Base-by-base conservation (phyloP, 305 asterid species). In the Fraxinus platypoda region DNA sequence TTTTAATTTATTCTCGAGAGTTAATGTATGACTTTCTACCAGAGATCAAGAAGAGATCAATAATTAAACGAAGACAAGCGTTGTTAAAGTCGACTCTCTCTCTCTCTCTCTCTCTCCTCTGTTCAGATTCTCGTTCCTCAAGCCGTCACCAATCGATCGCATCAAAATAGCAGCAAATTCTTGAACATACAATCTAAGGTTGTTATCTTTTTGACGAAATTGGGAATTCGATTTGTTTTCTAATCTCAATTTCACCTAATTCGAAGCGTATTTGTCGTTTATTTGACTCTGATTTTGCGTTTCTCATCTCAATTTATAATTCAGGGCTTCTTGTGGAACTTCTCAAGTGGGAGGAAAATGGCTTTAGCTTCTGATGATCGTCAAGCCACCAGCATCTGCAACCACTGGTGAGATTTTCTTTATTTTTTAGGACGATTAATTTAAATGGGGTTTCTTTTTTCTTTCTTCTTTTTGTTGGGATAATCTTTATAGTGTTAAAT, bases 341-440 rank as follows among this genome's bases (percentile, higher is more conserved):
- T 81, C 62, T 80, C 62, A 25, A 73, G 74, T 28, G 75, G 82
- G 81, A 33, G 81, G 77, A 76, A 21, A 79, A 90, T 90, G 93
- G 88, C 89, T 78, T 88, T 84, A 81, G 86, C 77, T 88, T 87
- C 88, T 75, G 89, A 84, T 84, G 90, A 90, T 87, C 74, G 74
- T 68, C 88, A 77, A 23, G 76, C 72, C 64, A 87, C 93, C 80
- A 87, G 83, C 85, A 79, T 90, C 81, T 90, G 93, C 90, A 77
- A 46, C 74, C 91, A 90, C 88, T 90, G 93, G 93, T 85, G 49
- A 78, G 15, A 21, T 34, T 19, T 54, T 74, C 33, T 52, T 2
- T 28, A 0, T 49, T 73, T 74, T 21, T 43, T 79, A n/a, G 62
- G 62, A 52, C 62, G 8, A 15, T 52, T 17, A 52, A 13, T 13